A percentile compares a stretch with the other conserved stretches of the same genome.
Conservation (phyloP, 2,329 filamentous ascomycete species). For the Neonectria neomacrospora region DNA sequence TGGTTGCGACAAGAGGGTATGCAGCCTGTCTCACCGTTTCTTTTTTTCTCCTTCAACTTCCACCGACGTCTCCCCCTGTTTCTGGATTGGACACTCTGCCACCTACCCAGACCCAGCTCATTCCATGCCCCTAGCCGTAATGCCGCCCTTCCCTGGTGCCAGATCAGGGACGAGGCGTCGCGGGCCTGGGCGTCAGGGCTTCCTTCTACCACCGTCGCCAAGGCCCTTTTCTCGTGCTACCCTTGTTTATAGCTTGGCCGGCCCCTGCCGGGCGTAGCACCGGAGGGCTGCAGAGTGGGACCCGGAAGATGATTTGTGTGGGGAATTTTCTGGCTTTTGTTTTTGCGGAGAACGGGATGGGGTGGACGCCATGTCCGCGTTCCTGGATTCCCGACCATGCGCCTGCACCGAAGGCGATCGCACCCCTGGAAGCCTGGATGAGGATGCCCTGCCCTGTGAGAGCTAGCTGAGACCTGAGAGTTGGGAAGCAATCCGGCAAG, state of each 20-base stretch:
- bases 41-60: slow-evolving; percentile 11
- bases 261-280: slow-evolving; percentile 23
- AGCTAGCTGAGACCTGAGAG: slow-evolving; percentile 5
- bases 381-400: slow-evolving; percentile 28
- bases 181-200: slow-evolving; percentile 11
- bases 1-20: slow-evolving; percentile 21
- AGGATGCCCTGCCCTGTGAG: neutral
- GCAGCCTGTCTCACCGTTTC: slow-evolving; percentile 27
- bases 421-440: slow-evolving; percentile 2
- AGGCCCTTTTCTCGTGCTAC: slow-evolving; percentile 5
- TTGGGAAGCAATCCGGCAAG: slow-evolving; percentile 1
- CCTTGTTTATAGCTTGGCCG: slow-evolving; percentile 16
- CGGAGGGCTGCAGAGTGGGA: slow-evolving; percentile 21
- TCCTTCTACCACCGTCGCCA: slow-evolving; percentile 15
- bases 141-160: slow-evolving; percentile 29
- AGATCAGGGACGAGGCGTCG: slow-evolving; percentile 24
- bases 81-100: slow-evolving; percentile 11
- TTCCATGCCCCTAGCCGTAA: slow-evolving; percentile 18
- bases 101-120: slow-evolving; percentile 13
- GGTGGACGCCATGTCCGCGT: slow-evolving; percentile 32
- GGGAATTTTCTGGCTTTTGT: slow-evolving; percentile 19
- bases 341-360: slow-evolving; percentile 34
- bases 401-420: neutral
- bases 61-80: slow-evolving; percentile 20
- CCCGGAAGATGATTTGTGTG: slow-evolving; percentile 34